These are phyloP conservation scores for Solanum okadae DNA, from an alignment of 257 asterid species.

Conservation along the genomic window DNA sequence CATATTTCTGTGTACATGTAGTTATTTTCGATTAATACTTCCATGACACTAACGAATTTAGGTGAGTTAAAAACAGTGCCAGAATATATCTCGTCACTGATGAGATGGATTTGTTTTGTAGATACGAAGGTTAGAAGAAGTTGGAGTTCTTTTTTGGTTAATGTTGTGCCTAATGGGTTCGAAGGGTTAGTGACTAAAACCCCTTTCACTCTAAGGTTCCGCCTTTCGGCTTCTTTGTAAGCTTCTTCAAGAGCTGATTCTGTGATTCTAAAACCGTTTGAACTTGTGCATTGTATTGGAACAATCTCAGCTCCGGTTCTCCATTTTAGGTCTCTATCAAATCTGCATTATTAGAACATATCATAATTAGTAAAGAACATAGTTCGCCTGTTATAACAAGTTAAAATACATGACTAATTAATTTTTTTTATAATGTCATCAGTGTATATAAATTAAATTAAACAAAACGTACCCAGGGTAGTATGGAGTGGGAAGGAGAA, in stretches of 20 bases:
- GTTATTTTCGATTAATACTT: background rate
- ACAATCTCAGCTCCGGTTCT: conserved; percentile 9
- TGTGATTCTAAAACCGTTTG: background rate
- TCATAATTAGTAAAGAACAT: background rate
- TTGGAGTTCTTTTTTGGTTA: background rate
- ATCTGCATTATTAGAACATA: background rate
- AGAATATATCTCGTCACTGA: conserved; percentile 7
- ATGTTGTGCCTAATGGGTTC: conserved; percentile 7
- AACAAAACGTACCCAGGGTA: conserved; percentile 9
- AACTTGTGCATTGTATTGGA: conserved; percentile 4
- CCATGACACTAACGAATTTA: conserved; percentile 3
- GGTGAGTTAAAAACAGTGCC: conserved; percentile 8
- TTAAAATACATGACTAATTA: background rate
- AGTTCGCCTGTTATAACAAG: background rate
- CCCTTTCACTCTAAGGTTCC: conserved; percentile 3
- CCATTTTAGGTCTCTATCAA: conserved; percentile 12
- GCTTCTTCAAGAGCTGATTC: conserved; percentile 7
- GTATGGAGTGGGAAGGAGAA: conserved; percentile 15
- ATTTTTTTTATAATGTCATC: background rate
- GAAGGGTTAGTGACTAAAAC: conserved; percentile 6
- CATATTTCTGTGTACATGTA: background rate
- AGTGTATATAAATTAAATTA: background rate
- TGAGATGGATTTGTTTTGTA: conserved; percentile 1
- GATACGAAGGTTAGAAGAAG: background rate
- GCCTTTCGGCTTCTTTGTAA: background rate